Percentiles rank a stretch among this genome's conserved stretches.
Conservation (phyloP, 257 asterid species). For the Mitragyna speciosa region DNA sequence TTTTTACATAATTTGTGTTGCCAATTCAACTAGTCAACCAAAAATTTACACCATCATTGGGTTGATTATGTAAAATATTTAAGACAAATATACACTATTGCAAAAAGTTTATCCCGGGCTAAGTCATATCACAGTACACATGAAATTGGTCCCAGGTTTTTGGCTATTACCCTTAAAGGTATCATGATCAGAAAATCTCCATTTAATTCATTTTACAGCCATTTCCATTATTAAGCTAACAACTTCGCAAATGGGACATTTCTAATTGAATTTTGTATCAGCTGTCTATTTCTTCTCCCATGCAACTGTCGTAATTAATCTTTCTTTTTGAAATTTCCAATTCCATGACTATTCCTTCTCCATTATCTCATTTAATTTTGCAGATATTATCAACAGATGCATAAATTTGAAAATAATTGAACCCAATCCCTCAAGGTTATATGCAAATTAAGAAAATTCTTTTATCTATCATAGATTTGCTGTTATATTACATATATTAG, state of each 20-base stretch:
- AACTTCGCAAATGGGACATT: not conserved
- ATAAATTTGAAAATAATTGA: not conserved
- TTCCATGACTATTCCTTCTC: not conserved
- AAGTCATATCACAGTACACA: not conserved
- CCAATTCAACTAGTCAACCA: not conserved
- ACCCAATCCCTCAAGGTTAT: not conserved
- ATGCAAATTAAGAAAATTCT: not conserved
- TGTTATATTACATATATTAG: not conserved
- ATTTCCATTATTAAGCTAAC: not conserved
- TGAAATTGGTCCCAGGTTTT: not conserved
- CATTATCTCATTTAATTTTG: not conserved
- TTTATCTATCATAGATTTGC: not conserved
- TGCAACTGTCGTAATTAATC: not conserved
- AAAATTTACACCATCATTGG: not conserved
- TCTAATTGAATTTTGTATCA: not conserved
- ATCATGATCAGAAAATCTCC: not conserved
- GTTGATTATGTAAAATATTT: not conserved
- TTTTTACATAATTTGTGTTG: not conserved
- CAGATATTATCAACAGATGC: not conserved
- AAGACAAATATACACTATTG: not conserved
- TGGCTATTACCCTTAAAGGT: not conserved
- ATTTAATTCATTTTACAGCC: not conserved
- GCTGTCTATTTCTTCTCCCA: not conserved
- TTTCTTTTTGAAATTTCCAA: not conserved
- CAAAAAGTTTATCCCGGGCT: not conserved